phyloP scores from a whole-genome alignment of 495 filamentous ascomycete genomes.

The Aspergillus biplanus region DNA sequence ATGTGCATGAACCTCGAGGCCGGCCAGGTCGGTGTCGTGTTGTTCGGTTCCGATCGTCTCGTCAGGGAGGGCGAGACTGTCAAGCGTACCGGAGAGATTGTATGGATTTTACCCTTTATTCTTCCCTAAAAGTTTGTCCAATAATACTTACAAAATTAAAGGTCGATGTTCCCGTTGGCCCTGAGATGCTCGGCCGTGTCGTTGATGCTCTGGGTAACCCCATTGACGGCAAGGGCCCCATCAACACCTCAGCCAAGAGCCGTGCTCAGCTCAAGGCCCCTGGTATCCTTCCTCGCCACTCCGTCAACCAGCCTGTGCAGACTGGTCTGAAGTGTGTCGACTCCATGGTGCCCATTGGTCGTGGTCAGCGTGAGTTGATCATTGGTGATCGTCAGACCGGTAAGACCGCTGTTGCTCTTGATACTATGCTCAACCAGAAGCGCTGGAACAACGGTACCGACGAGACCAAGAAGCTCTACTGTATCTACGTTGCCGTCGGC shows the following conservation, averaged over 20 bases:
- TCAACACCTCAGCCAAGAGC: constrained; percentile 88
- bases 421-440: constrained; percentile 98
- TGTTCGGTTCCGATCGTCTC: constrained; percentile 99
- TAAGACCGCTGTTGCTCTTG: constrained; percentile 98
- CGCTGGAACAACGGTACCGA: constrained; percentile 87
- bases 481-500: constrained; percentile 97
- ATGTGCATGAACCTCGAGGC: constrained; percentile 99
- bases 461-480: constrained; percentile 98
- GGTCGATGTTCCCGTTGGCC: constrained; percentile 97
- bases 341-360: constrained; percentile 99
- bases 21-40: constrained; percentile 99
- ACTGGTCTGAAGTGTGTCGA: constrained; percentile 99
- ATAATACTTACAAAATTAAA: constrained; percentile 44
- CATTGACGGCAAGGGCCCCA: constrained; percentile 97
- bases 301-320: constrained; percentile 98
- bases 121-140: background rate
- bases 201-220: constrained; percentile 98
- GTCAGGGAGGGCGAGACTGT: constrained; percentile 99
- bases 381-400: constrained; percentile 99
- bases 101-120: constrained; percentile 52
- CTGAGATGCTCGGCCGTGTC: constrained; percentile 93
- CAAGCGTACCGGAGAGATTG: constrained; percentile 99
- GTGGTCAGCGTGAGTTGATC: constrained; percentile 99
- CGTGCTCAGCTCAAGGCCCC: constrained; percentile 99
- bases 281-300: constrained; percentile 93